These are phyloP conservation scores for Galerina marginata DNA, from an alignment of 768 basidiomycete genomes.

Conservation along the genomic window DNA sequence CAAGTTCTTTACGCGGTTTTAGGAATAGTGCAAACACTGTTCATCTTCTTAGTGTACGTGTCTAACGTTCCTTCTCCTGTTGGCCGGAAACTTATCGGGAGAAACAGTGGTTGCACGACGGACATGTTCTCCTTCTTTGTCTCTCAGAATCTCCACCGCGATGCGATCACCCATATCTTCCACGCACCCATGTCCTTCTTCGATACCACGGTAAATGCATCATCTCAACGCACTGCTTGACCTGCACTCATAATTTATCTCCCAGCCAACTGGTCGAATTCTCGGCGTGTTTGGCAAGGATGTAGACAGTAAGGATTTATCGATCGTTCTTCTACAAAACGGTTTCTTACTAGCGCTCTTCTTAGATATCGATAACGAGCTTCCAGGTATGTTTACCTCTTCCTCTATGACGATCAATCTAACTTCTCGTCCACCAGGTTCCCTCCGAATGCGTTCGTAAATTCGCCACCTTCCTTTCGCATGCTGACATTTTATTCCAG, in stretches of 20 bases:
- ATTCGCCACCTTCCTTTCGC: background rate
- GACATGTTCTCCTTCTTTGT: conserved; percentile 64
- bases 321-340: conserved; percentile 12
- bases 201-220: conserved; percentile 61
- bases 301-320: conserved; percentile 51
- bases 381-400: conserved; percentile 48
- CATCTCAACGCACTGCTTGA: background rate
- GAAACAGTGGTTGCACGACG: conserved; percentile 52
- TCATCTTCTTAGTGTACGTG: conserved; percentile 62
- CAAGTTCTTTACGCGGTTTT: conserved; percentile 67
- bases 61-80: background rate
- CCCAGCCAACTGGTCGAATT: conserved; percentile 64
- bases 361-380: conserved; percentile 61
- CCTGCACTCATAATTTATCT: background rate
- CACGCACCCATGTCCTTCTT: conserved; percentile 81
- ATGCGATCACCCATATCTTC: conserved; percentile 60
- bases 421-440: conserved; percentile 40
- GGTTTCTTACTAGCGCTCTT: background rate
- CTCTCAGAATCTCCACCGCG: conserved; percentile 65
- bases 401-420: background rate
- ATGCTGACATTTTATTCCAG: conserved; percentile 31
- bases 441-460: conserved; percentile 60
- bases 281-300: conserved; percentile 70
- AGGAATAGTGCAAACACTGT: conserved; percentile 57
- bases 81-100: background rate